A percentile compares a stretch with the other conserved stretches of the same genome.
Conservation (phyloP, 495 filamentous ascomycete genomes). For the Pyronema domesticum region DNA sequence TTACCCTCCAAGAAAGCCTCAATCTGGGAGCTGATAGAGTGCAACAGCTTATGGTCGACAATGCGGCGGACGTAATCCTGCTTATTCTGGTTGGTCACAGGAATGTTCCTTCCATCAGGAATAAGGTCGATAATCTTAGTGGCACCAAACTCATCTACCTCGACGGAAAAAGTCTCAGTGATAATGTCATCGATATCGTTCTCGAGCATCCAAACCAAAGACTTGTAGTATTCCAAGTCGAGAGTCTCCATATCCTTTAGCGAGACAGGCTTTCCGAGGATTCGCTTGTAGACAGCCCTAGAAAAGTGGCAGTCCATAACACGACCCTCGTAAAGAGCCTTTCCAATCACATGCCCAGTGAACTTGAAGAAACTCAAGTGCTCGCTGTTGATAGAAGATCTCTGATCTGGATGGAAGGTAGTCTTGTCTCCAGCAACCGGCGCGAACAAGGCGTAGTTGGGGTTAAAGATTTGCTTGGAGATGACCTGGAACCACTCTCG, state of each 20-base stretch:
- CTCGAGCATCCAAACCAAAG: constrained; percentile 94
- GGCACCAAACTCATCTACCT: constrained; percentile 83
- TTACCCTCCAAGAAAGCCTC: constrained; percentile 85
- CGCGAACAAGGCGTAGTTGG: constrained; percentile 88
- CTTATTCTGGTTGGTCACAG: constrained; percentile 96
- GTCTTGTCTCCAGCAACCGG: constrained; percentile 96
- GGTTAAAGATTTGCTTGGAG: constrained; percentile 95
- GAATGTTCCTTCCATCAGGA: constrained; percentile 71
- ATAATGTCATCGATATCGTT: constrained; percentile 99
- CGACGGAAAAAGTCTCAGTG: constrained; percentile 88
- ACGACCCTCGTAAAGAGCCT: constrained; percentile 90
- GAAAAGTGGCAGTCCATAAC: constrained; percentile 98
- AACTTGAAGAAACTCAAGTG: constrained; percentile 99
- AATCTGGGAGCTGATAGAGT: constrained; percentile 83
- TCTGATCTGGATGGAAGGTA: constrained; percentile 92
- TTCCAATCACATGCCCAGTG: constrained; percentile 95
- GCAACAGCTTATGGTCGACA: constrained; percentile 81
- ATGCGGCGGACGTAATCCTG: constrained; percentile 87
- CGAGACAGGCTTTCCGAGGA: constrained; percentile 81
- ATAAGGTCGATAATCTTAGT: constrained; percentile 73
- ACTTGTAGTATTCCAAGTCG: constrained; percentile 97
- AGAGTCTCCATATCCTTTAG: constrained; percentile 99
- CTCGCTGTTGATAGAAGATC: constrained; percentile 84
- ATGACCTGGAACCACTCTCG: constrained; percentile 99
- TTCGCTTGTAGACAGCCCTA: constrained; percentile 92